Evolutionary conservation across 176 grass and related monocot species (phyloP).

Genomic region (Carex parvula): DNA sequence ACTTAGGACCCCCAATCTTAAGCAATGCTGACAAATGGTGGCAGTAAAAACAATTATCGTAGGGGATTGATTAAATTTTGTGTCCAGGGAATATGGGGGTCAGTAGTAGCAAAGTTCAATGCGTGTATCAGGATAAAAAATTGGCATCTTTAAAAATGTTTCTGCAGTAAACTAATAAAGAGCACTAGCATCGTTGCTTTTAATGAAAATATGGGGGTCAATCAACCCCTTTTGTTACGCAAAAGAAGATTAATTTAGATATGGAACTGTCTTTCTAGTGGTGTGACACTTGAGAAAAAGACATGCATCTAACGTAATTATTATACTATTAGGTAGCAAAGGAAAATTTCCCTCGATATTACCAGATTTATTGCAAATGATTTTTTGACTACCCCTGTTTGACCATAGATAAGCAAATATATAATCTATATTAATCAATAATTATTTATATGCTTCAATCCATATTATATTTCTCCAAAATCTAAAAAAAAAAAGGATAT

Average conservation of each 20-base stretch:
- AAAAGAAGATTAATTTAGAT: neutral
- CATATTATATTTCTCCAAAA: neutral
- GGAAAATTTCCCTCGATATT: neutral
- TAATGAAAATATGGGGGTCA: neutral
- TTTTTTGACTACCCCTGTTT: neutral
- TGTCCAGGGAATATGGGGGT: neutral
- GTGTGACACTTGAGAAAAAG: conserved; percentile 6
- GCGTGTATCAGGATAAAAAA: neutral
- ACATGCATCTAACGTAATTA: neutral
- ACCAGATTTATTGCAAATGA: neutral
- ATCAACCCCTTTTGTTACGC: neutral
- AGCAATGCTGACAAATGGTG: neutral
- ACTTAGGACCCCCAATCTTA: neutral
- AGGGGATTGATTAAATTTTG: neutral
- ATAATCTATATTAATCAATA: neutral
- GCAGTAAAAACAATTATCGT: neutral
- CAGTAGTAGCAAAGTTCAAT: neutral
- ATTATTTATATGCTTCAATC: neutral
- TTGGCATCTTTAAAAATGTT: neutral
- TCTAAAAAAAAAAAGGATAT: neutral
- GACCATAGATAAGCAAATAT: neutral
- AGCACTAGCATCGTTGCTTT: neutral
- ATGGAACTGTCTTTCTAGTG: neutral
- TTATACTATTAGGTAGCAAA: neutral
- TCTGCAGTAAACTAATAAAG: neutral